Evolutionary conservation across 495 filamentous ascomycete species (phyloP), one percentile per base, ranked within the genome.

Genomic region (Aspergillus baeticus): DNA sequence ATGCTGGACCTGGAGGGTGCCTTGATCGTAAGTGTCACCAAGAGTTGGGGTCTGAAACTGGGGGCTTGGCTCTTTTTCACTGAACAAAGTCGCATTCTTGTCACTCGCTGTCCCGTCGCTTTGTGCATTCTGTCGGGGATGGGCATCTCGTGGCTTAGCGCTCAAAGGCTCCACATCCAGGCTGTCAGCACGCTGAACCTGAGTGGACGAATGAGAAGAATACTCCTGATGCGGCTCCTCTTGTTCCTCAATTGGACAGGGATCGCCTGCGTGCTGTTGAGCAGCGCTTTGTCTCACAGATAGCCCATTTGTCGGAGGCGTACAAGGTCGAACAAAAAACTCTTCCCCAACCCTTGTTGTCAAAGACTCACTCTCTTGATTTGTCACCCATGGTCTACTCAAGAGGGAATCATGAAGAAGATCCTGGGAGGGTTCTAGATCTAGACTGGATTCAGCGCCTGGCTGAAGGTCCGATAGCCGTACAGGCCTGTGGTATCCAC

Each of bases 401-500:
- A 17, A 23, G 26, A 18, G 51, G 8, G 42, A 45, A 37, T 31
- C 29, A 49, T 44, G 54, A 22, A 36, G 54, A 23, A 36, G 54
- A 45, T 34, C 18, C 26, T 26, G 54, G 14, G 45, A 37, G 52
- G 49, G 48, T 20, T 35, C 44, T 53, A 59, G 52, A 18, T 52
- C 57, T 55, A 60, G 41, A 39, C 34, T 23, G 41, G 58, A 44
- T 34, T 55, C 58, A 47, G 48, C 26, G 37, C 50, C 54, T 34
- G 36, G 54, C 52, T 59, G 55, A 42, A 63, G 49, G 43, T 59
- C 61, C 18, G 56, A 57, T 41, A 58, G 57, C 18, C 56, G 53
- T 31, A 64, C 26, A 29, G 59, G 59, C 22, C 54, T 54, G 52
- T 58, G 57, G 44, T 55, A 58, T 18, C 59, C 59, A 17, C 68